Evolutionary conservation across 306 rosid genomes (phyloP), one percentile per base, ranked within the genome.

Genomic region (Calophaca sinica): DNA sequence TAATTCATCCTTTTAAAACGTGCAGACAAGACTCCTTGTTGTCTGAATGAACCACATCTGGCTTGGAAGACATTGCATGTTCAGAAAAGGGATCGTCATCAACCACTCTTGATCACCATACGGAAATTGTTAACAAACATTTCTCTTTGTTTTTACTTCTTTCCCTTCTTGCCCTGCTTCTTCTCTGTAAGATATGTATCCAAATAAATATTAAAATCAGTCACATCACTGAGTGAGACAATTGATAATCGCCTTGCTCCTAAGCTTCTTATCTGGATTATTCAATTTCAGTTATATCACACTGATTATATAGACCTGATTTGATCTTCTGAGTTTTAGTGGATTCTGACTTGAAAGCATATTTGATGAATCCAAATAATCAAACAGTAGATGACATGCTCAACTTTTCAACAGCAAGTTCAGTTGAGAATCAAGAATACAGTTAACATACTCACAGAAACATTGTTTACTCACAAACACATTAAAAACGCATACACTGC

Each of bases 131-230:
- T 51, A 11, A 41, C 31, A 49, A 15, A 50, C 7, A 4, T 15
- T 66, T 10, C 66, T 36, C 58, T 36, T 69, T 35, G 26, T 70
- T 48, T 46, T 53, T 53, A 75, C 81, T 72, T 84, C 76, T 84
- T 82, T 45, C 80, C 86, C 80, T 84, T 82, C 79, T 87, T 87
- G 12, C 79, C 64, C 55, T 59, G 88, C 82, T 88, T 80, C 87
- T 87, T 88, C 76, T 75, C 94, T 91, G 89, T 12, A 72, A 44
- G 51, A 14, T 51, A 64, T 49, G 32, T 63, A 61, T 15, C 62
- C 20, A 14, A 48, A n/a, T 0, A 32, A 42, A 46, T 15, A 70
- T 59, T 39, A 79, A 41, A 62, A 73, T 32, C 26, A 41, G 57
- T 10, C 12, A 15, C 32, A 10, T 41, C 38, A 15, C 41, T 33